Evolutionary conservation across 2,329 filamentous ascomycete genomes (phyloP), one percentile per base, ranked within the genome.

Genomic region (Fusarium cyanostomum): DNA sequence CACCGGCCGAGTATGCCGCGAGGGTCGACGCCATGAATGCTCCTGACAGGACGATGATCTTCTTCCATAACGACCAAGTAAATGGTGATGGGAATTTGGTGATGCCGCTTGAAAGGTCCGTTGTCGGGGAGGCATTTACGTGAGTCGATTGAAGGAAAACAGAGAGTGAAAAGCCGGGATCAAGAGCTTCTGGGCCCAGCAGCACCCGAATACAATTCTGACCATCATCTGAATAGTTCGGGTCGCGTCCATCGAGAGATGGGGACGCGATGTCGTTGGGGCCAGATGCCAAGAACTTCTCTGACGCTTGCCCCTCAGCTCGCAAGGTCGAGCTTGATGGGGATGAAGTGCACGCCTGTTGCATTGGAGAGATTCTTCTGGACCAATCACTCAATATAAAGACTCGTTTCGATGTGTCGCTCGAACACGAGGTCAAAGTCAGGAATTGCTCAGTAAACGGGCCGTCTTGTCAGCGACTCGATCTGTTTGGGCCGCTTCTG

Each of bases 1-100:
- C 82, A 4, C 89, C 88, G 0, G 88, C 86, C 0, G 85, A 82
- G 69, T 88, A 89, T 9, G 87, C 87, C 0, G 87, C 85, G n/a
- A 89, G 73, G 1, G 81, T 79, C 0, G 88, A 89, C 12, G 86
- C 73, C 44, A 73, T 52, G 16, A 74, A 73, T 1, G 72, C 59
- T 1, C 64, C 70, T 2, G 45, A 48, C 0, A 74, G 62, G 1
- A 69, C 58, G 1, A 39, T 33, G 0, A 41, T 45, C 37, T 74
- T 74, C 35, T 59, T 58, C 7, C 28, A 33, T 16, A 16, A 5
- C 9, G 70, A 21, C 64, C 63, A 70, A 5, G 41, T 45, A 9
- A 59, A 68, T 0, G 66, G 66, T 0, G 56, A 52, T 3, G 21
- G 31, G 1, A 52, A 62, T 10, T 18, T 42, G 4, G 31, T 7